phyloP scores from a whole-genome alignment of 176 grass and related monocot genomes.

The Melocanna baccifera region DNA sequence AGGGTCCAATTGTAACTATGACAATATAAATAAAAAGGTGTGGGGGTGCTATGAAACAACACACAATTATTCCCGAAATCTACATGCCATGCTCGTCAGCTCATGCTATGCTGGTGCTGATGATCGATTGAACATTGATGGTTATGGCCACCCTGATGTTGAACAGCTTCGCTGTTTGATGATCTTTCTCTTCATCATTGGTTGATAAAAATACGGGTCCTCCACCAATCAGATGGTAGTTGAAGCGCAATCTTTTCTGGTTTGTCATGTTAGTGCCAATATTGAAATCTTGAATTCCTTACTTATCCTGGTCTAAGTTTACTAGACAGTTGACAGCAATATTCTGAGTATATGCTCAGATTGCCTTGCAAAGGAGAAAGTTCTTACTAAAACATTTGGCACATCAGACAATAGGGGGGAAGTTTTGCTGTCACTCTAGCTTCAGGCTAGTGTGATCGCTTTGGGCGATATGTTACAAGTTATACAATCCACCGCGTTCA shows the following conservation, averaged over 20 bases:
- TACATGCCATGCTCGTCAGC: not conserved
- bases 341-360: slow-evolving; percentile 17
- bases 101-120: slow-evolving; percentile 3
- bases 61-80: too few species aligned
- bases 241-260: slow-evolving; percentile 2
- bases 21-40: too few species aligned
- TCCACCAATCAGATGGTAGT: slow-evolving; percentile 5
- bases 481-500: not conserved
- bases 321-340: not conserved
- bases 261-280: slow-evolving; percentile 29
- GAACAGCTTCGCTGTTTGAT: not conserved
- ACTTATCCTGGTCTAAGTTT: not conserved
- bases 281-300: not conserved
- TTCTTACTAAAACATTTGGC: not conserved
- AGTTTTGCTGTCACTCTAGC: not conserved
- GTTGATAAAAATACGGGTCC: not conserved
- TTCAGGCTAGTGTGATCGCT: not conserved
- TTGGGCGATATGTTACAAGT: not conserved
- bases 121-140: not conserved
- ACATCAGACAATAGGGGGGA: not conserved
- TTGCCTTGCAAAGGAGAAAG: not conserved
- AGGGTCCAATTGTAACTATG: too few species aligned
- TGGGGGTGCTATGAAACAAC: too few species aligned
- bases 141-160: not conserved
- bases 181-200: not conserved